A percentile compares a stretch with the other conserved stretches of the same genome.
Conservation (phyloP, 2,329 filamentous ascomycete species). For the Pseudocercospora macadamiae region DNA sequence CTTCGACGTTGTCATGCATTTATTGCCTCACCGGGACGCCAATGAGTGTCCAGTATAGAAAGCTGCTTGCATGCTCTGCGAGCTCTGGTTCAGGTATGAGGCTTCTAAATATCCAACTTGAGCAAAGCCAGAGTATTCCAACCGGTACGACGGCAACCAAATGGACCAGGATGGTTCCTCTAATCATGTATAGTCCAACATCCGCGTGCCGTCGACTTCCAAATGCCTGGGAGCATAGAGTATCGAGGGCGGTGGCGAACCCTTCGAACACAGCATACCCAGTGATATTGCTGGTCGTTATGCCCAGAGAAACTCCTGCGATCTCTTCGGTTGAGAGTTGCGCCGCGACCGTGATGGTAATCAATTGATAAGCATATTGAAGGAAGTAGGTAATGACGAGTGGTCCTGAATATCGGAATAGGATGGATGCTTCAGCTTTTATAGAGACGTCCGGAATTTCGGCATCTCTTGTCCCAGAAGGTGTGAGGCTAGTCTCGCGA, state of each 20-base stretch:
- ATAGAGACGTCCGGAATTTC: conserved; percentile 32
- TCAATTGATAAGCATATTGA: conserved; percentile 57
- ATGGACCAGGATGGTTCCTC: conserved; percentile 56
- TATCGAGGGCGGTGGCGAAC: conserved; percentile 56
- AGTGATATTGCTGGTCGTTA: conserved; percentile 59
- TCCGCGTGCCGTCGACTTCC: conserved; percentile 52
- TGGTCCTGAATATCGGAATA: conserved; percentile 51
- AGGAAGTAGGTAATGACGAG: conserved; percentile 58
- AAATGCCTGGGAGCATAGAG: conserved; percentile 56
- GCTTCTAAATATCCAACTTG: conserved; percentile 47
- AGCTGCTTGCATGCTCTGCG: conserved; percentile 54
- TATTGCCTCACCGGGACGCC: conserved; percentile 46
- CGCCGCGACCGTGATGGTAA: conserved; percentile 57
- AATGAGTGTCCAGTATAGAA: conserved; percentile 53
- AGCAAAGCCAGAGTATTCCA: conserved; percentile 53
- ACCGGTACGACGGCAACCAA: conserved; percentile 52
- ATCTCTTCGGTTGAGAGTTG: conserved; percentile 57
- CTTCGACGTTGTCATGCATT: neutral
- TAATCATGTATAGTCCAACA: conserved; percentile 58
- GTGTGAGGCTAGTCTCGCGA: neutral
- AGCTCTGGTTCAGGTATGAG: conserved; percentile 43
- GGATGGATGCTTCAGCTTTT: conserved; percentile 28
- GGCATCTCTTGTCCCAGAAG: neutral
- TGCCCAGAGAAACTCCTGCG: conserved; percentile 56
- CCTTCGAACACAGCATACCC: conserved; percentile 57